A percentile compares a stretch with the other conserved stretches of the same genome.
phyloP scores from a whole-genome alignment of 2,329 filamentous ascomycete genomes.

The Stagonosporopsis rhizophila region DNA sequence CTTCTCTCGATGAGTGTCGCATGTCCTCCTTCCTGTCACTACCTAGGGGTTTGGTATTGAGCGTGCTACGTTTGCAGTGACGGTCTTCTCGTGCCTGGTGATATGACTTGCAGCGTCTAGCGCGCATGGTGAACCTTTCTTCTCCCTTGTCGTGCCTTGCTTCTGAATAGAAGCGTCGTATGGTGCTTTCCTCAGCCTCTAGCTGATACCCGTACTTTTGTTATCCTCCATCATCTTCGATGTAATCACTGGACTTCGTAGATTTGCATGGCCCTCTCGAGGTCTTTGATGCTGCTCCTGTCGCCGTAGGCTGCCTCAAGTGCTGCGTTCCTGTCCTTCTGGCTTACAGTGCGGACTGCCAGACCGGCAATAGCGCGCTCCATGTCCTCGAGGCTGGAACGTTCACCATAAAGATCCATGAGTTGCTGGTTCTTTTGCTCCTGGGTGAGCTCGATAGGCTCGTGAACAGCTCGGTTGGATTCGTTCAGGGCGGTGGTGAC shows the following conservation, averaged over 20 bases:
- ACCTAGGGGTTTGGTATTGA: slow-evolving; percentile 17
- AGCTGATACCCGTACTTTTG: slow-evolving; percentile 16
- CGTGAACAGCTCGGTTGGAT: slow-evolving; percentile 40
- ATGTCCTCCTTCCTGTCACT: slow-evolving; percentile 14
- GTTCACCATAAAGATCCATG: slow-evolving; percentile 42
- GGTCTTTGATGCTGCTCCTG: slow-evolving; percentile 52
- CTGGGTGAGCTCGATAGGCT: slow-evolving; percentile 32
- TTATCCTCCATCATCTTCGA: neutral
- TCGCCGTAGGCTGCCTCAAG: slow-evolving; percentile 58
- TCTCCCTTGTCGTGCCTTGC: slow-evolving; percentile 2
- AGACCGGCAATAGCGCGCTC: slow-evolving; percentile 40
- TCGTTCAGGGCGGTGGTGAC: slow-evolving; percentile 41
- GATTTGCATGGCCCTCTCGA: slow-evolving; percentile 54
- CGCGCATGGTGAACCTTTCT: slow-evolving; percentile 12
- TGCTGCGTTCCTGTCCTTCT: slow-evolving; percentile 47
- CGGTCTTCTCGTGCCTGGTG: slow-evolving; percentile 14
- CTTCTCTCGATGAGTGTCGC: neutral
- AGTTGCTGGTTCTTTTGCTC: slow-evolving; percentile 42
- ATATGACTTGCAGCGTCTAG: slow-evolving; percentile 22
- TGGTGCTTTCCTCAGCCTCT: slow-evolving; percentile 7
- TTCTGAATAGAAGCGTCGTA: slow-evolving; percentile 4
- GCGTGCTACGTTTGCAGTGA: neutral
- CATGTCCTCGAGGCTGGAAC: slow-evolving; percentile 44
- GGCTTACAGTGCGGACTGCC: slow-evolving; percentile 34
- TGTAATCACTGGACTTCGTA: slow-evolving; percentile 51